Evolutionary conservation across 257 asterid genomes (phyloP).

Genomic region (Agastache rugosa): DNA sequence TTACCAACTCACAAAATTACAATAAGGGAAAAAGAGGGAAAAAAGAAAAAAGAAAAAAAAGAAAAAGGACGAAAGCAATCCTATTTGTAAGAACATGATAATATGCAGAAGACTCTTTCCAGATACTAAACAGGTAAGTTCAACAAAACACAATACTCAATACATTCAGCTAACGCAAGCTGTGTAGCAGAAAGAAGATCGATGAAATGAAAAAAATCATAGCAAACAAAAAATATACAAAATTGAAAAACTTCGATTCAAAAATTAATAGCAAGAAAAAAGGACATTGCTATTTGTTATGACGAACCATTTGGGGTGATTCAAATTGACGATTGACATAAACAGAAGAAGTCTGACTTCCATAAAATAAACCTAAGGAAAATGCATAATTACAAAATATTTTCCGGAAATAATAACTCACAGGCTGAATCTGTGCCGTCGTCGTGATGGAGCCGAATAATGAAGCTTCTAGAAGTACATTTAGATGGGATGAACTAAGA

Average conservation of each 20-base stretch:
- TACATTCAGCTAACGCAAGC: neutral
- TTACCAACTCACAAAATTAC: neutral
- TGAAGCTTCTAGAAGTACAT: conserved; percentile 31
- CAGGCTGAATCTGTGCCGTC: conserved; percentile 28
- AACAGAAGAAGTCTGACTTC: neutral
- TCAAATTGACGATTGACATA: neutral
- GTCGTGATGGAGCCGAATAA: conserved; percentile 34
- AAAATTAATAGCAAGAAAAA: neutral
- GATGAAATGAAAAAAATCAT: neutral
- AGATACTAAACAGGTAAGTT: neutral
- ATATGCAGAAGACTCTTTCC: neutral
- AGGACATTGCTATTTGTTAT: neutral
- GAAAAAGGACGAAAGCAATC: neutral
- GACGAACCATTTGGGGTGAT: neutral
- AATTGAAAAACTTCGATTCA: neutral
- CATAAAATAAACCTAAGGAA: neutral
- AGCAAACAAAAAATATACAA: neutral
- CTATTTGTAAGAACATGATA: neutral
- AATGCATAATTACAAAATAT: no score
- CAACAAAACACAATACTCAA: conserved; percentile 8
- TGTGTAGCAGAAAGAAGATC: neutral
- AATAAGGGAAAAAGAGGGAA: neutral
- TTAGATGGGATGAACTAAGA: neutral
- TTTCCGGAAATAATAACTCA: neutral
- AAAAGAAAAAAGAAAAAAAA: no score